Conservation (phyloP, 768 basidiomycete species). For the Suillus bovinus region DNA sequence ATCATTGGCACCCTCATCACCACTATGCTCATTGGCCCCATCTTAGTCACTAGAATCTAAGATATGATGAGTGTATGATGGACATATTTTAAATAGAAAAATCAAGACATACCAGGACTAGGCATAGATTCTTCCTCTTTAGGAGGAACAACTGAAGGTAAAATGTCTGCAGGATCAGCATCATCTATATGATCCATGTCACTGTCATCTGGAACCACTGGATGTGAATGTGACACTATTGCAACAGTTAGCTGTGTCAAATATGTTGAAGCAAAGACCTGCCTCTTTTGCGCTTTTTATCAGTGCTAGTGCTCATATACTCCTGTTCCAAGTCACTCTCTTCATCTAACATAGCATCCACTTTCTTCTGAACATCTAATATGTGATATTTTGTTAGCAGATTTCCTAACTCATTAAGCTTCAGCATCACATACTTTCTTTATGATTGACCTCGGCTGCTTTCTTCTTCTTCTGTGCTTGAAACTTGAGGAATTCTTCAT, state of each 20-base stretch:
- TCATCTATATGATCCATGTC: not conserved
- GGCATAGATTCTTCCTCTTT: not conserved
- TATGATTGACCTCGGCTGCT: not conserved
- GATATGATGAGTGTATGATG: not conserved
- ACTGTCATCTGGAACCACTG: not conserved
- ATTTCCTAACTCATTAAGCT: not conserved
- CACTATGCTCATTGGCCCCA: not conserved
- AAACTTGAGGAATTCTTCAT: not conserved
- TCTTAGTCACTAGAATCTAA: not conserved
- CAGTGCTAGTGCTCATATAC: not conserved
- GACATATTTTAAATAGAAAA: not conserved
- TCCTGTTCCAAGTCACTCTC: not conserved
- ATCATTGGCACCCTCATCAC: not conserved
- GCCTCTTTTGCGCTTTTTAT: not conserved
- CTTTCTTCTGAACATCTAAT: not conserved
- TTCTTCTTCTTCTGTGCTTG: not conserved
- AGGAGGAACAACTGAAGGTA: not conserved
- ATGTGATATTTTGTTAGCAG: not conserved
- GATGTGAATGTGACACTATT: not conserved
- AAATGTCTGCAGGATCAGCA: not conserved
- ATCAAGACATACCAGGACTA: not conserved
- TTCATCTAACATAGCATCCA: not conserved
- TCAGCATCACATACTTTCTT: not conserved
- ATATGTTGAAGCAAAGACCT: not conserved
- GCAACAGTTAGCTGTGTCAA: not conserved